Evolutionary conservation across 2,329 filamentous ascomycete species (phyloP), one percentile per base, ranked within the genome.

Genomic region (Chaetomiaceae sp.): DNA sequence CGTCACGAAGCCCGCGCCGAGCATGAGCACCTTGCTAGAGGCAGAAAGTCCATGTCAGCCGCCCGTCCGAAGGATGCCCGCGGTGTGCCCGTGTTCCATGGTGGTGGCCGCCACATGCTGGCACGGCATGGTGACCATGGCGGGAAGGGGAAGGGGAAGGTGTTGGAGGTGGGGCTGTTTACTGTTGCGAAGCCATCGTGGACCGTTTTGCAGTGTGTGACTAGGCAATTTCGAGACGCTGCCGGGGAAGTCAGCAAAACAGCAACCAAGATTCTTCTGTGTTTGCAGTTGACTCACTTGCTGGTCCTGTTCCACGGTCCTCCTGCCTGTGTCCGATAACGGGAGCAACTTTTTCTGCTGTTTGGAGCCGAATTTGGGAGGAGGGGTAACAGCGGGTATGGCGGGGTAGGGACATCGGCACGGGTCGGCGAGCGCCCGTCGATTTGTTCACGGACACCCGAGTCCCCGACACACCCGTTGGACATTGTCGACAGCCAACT

Each of bases 1-100:
- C 61, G 82, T 80, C 61, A 85, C 83, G 68, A 80, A 80, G 66
- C 78, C 78, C 51, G 78, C 72, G 58, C 77, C 77, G 62, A 77
- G 75, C 70, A 77, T 73, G 25, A 73, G 68, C 56, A 71, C 68
- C 65, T 65, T 67, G 55, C 65, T 65, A 36, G 52, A 52, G 33
- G 34, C 17, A 42, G 31, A 25, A 46, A 44, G 50, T 38, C 46
- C 47, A 48, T 39, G 52, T 59, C 43, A 46, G 29, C 51, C 25
- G 47, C 47, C 27, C 14, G 19, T 34, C 33, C n/a, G 25, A 15
- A n/a, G 36, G 33, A n/a, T 25, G 19, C 20, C 20, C 15, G 9
- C 9, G 36, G 27, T 40, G 47, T 34, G 19, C 36, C 15, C 23
- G 37, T 33, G 33, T 17, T 20, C 33, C 33, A 25, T 33, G 29